Evolutionary conservation across 164 flowering plant species (phyloP), one percentile per base, ranked within the genome.

Genomic region (Stephania cephalantha): DNA sequence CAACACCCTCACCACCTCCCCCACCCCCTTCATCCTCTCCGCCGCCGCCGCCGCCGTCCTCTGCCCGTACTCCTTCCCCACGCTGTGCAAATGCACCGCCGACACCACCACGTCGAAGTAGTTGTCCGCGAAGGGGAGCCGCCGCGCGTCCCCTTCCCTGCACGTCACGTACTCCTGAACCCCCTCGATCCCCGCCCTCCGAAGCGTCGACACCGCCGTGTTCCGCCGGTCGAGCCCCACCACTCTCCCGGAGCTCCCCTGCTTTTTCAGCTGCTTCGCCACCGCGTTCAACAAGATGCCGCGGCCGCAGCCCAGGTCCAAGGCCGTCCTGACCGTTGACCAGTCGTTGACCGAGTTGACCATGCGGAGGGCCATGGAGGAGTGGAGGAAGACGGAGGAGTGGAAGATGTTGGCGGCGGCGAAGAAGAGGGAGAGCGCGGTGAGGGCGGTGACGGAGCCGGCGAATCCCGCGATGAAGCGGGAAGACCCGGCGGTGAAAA

Each of bases 101-200:
- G 98, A 95, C 17, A 91, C 95, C 79, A 95, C 98, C 80, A 89
- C 97, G 75, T 95, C 97, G 79, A 95, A 95, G 81, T 88, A 91
- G 76, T 85, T 82, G 74, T 93, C 95, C 3, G 81, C 81, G 78
- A 95, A 95, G 4, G 98, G 98, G 31, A 95, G 81, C 20, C 88
- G 81, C 69, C 97, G 75, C 15, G 91, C 89, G 78, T 95, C 97
- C 1, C 97, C 98, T 48, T 92, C 90, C 70, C 93, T 78, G 81
- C 93, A 93, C 58, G 97, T 95, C 67, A 95, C 98, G 73, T 93
- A 91, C 79, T 93, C 98, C 76, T 87, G 91, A 0, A 94, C 98
- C 1, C 98, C 97, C 79, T 92, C 98, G 15, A 87, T 69, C 29
- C 81, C 81, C 5, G 97, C 98, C 25, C 91, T 88, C n/a, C 91